Percentiles rank a stretch among this genome's conserved stretches.
Evolutionary conservation across 2,329 filamentous ascomycete genomes (phyloP).

Genomic region (Hypoxylon sp.): DNA sequence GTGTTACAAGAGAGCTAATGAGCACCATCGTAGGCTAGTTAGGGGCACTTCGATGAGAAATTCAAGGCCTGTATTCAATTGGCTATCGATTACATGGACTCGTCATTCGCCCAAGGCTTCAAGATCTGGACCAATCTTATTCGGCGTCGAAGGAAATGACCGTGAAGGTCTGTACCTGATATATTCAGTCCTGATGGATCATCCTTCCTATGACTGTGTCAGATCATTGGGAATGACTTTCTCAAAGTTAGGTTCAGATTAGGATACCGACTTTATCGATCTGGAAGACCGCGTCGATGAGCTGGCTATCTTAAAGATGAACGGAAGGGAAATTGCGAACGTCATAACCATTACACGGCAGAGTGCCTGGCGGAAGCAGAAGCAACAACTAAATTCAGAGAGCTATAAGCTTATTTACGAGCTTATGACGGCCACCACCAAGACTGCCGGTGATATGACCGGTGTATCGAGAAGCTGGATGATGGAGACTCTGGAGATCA

Average conservation of each 20-base stretch:
- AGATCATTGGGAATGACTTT: too few species aligned
- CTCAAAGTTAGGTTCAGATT: too few species aligned
- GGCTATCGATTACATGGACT: constrained; percentile 38
- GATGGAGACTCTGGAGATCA: neutral
- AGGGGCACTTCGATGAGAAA: constrained; percentile 44
- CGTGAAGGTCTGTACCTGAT: neutral
- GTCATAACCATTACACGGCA: constrained; percentile 47
- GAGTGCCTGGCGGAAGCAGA: neutral
- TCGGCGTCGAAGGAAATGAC: neutral
- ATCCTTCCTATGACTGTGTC: neutral
- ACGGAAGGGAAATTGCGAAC: constrained; percentile 60
- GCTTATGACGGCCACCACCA: neutral
- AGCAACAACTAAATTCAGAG: neutral
- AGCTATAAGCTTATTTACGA: neutral
- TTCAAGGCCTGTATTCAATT: constrained; percentile 45
- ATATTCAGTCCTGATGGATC: neutral
- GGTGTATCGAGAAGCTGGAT: neutral
- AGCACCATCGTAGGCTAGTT: too few species aligned
- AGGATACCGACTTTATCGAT: constrained; percentile 32
- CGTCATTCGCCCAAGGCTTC: constrained; percentile 27
- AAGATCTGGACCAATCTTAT: constrained; percentile 42
- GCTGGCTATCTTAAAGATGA: constrained; percentile 54
- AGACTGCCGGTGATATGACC: neutral
- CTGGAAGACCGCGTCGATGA: constrained; percentile 45
- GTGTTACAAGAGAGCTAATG: too few species aligned